These are phyloP conservation scores for Inonotus hispidus DNA, from an alignment of 1,284 basidiomycete genomes.

Conservation along the genomic window DNA sequence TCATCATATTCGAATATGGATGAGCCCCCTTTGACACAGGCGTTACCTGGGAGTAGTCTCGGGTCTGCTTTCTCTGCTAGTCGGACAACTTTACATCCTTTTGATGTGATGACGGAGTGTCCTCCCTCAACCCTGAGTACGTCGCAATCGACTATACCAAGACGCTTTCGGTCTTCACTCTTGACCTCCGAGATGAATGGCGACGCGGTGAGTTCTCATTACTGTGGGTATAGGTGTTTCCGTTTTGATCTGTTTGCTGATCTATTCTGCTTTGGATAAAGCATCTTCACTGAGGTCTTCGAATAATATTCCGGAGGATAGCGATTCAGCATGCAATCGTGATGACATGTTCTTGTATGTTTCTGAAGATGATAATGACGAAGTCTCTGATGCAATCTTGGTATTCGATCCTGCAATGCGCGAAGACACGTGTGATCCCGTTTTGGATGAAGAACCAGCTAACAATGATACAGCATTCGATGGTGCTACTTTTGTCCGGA, in stretches of 20 bases:
- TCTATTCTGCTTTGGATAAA: not conserved
- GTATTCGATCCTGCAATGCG: constrained; percentile 3
- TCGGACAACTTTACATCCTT: not conserved
- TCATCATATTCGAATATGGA: not conserved
- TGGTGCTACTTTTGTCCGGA: no score
- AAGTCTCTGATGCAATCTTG: not conserved
- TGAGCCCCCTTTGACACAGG: constrained; percentile 33
- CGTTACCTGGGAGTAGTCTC: constrained; percentile 37
- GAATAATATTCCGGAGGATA: not conserved
- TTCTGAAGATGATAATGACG: not conserved
- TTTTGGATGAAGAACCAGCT: not conserved
- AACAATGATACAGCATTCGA: not conserved
- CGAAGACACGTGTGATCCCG: not conserved
- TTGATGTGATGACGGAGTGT: not conserved
- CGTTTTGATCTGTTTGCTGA: not conserved
- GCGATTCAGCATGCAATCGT: not conserved
- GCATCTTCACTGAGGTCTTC: not conserved
- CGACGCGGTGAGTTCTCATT: constrained; percentile 1
- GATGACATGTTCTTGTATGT: not conserved
- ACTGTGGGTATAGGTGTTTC: not conserved
- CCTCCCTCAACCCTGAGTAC: not conserved
- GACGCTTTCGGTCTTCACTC: not conserved
- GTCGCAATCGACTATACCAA: not conserved
- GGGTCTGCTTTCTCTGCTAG: not conserved
- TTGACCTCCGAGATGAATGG: not conserved